Evolutionary conservation across 345 rosid species (phyloP).

Genomic region (Hibiscus mutabilis): DNA sequence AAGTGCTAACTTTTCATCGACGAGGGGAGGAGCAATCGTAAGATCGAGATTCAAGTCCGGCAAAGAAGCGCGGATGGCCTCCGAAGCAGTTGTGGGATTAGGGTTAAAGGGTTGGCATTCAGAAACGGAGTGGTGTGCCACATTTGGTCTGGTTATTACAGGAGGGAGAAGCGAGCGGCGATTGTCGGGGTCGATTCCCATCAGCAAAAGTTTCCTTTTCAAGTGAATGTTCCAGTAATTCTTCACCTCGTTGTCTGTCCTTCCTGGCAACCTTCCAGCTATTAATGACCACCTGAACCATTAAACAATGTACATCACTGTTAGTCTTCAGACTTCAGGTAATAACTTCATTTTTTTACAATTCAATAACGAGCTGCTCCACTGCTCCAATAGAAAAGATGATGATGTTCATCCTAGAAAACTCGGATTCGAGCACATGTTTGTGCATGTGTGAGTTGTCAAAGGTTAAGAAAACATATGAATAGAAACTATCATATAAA

Average conservation of each 20-base stretch:
- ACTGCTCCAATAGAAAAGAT: no score
- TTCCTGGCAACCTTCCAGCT: conserved; percentile 14
- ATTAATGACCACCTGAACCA: conserved; percentile 10
- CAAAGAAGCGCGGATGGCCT: background rate
- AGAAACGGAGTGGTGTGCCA: background rate
- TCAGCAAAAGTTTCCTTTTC: conserved; percentile 6
- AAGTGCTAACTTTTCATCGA: background rate
- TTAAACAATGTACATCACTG: no score
- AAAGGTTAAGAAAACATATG: no score
- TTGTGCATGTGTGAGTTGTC: no score
- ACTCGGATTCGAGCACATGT: no score
- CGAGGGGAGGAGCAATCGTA: background rate
- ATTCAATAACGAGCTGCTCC: no score
- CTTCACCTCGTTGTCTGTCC: conserved; percentile 15
- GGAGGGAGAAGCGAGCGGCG: background rate
- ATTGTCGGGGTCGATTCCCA: conserved; percentile 11
- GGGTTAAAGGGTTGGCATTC: background rate
- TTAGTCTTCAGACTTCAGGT: no score
- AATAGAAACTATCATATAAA: no score
- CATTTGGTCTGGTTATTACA: background rate
- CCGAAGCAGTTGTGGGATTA: background rate
- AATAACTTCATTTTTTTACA: no score
- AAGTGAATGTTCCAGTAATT: conserved; percentile 15
- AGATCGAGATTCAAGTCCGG: conserved; percentile 5
- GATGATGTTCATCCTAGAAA: no score